A percentile compares a stretch with the other conserved stretches of the same genome.
Evolutionary conservation across 495 filamentous ascomycete genomes (phyloP).

Genomic region (Tuber microsphaerosporum): DNA sequence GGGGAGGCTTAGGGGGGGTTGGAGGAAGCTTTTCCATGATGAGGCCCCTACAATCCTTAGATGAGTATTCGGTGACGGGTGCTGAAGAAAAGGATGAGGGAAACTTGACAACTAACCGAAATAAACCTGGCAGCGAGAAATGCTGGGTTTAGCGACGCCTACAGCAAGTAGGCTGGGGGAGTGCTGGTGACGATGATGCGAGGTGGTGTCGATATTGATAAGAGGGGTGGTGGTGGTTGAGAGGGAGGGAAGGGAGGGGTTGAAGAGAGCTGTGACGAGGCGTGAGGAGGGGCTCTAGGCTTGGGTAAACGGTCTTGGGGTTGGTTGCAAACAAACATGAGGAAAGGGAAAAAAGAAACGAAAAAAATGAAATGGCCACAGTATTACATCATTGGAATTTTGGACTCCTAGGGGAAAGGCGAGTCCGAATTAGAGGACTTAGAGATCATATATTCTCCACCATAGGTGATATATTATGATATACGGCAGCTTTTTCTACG

Average conservation of each 20-base stretch:
- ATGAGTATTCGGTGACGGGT: not conserved
- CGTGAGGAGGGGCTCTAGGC: not conserved
- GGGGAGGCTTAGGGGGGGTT: constrained; percentile 27
- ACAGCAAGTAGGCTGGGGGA: not conserved
- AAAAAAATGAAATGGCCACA: not conserved
- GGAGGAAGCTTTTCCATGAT: constrained; percentile 33
- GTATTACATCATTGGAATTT: not conserved
- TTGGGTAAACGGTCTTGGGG: not conserved
- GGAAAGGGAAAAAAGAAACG: not conserved
- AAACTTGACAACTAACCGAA: constrained; percentile 1
- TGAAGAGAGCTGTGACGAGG: constrained; percentile 1
- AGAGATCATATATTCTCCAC: not conserved
- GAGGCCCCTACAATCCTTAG: not conserved
- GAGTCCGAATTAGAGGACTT: not conserved
- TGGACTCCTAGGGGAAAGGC: not conserved
- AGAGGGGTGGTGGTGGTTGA: not conserved
- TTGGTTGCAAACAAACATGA: not conserved
- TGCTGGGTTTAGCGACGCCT: constrained; percentile 1
- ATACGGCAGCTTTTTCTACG: not conserved
- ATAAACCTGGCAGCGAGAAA: not conserved
- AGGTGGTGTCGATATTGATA: not conserved
- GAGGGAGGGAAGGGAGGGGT: not conserved
- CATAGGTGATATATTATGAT: not conserved
- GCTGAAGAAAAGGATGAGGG: not conserved
- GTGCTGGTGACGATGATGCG: not conserved